Conservation (phyloP, 352 stramenopile genomes). For the Phytophthora sp. region DNA sequence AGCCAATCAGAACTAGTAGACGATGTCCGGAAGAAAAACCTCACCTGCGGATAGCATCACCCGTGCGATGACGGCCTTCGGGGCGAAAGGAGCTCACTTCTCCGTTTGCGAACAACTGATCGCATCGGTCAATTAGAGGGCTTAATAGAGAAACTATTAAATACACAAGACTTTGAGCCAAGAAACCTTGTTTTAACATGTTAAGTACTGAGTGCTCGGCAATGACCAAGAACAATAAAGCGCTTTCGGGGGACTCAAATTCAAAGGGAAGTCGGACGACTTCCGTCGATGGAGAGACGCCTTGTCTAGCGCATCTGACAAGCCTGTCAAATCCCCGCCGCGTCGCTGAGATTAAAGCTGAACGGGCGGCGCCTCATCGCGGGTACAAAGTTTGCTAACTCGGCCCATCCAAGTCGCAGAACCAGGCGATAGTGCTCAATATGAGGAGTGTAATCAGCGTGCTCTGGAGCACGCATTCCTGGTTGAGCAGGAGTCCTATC, state of each 20-base stretch:
- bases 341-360: neutral
- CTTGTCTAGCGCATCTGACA: neutral
- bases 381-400: neutral
- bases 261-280: neutral
- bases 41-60: too few species aligned
- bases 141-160: too few species aligned
- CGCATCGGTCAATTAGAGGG: too few species aligned
- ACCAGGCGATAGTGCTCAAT: neutral
- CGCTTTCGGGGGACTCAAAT: neutral
- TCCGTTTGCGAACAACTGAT: too few species aligned
- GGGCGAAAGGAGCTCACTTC: too few species aligned
- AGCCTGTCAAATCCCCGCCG: neutral
- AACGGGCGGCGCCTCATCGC: neutral
- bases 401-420: neutral
- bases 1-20: too few species aligned
- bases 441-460: neutral
- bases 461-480: neutral
- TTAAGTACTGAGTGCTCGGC: neutral
- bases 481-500: conserved; percentile 12
- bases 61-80: too few species aligned
- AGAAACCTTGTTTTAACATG: neutral
- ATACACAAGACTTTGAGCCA: too few species aligned
- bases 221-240: neutral
- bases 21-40: too few species aligned
- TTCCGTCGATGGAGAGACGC: neutral